Evolutionary conservation across 805 yeast genomes (phyloP).

Genomic region (Candida railenensis): DNA sequence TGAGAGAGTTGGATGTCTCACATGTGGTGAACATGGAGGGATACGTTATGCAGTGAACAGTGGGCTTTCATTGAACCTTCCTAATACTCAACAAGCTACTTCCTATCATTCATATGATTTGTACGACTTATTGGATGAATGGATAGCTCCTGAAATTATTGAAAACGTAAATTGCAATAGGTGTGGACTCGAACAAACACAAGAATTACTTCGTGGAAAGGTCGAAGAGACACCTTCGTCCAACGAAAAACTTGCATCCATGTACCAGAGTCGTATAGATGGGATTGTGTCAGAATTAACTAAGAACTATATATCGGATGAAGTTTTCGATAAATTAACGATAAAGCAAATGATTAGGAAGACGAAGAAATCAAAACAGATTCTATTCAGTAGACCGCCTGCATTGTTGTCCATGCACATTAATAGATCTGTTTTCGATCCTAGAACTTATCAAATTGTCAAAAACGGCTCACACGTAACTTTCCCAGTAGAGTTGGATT

Average conservation of each 20-base stretch:
- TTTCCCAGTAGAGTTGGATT: slow-evolving; percentile 68
- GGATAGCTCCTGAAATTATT: slow-evolving; percentile 80
- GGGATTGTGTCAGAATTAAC: slow-evolving; percentile 47
- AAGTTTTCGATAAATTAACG: slow-evolving; percentile 68
- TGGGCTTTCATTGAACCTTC: slow-evolving; percentile 71
- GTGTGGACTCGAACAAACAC: slow-evolving; percentile 72
- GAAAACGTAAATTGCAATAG: slow-evolving; percentile 94
- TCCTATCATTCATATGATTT: slow-evolving; percentile 34
- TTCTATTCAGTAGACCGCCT: slow-evolving; percentile 77
- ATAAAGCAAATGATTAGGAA: slow-evolving; percentile 73
- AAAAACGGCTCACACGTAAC: slow-evolving; percentile 82
- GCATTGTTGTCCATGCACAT: slow-evolving; percentile 82
- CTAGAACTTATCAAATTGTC: slow-evolving; percentile 74
- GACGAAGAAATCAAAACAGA: slow-evolving; percentile 81
- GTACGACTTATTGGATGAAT: slow-evolving; percentile 56
- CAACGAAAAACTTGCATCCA: slow-evolving; percentile 21
- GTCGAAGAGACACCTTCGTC: slow-evolving; percentile 25
- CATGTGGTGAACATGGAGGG: slow-evolving; percentile 94
- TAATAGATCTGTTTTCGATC: slow-evolving; percentile 91
- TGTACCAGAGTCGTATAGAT: slow-evolving; percentile 27
- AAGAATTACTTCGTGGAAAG: slow-evolving; percentile 46
- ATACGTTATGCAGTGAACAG: slow-evolving; percentile 77
- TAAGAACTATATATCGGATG: slow-evolving; percentile 75
- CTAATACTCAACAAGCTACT: slow-evolving; percentile 38
- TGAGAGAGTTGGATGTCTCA: slow-evolving; percentile 85